A percentile compares a stretch with the other conserved stretches of the same genome.
Evolutionary conservation across 2,329 filamentous ascomycete species (phyloP).

Genomic region (Pezicula carpinea): DNA sequence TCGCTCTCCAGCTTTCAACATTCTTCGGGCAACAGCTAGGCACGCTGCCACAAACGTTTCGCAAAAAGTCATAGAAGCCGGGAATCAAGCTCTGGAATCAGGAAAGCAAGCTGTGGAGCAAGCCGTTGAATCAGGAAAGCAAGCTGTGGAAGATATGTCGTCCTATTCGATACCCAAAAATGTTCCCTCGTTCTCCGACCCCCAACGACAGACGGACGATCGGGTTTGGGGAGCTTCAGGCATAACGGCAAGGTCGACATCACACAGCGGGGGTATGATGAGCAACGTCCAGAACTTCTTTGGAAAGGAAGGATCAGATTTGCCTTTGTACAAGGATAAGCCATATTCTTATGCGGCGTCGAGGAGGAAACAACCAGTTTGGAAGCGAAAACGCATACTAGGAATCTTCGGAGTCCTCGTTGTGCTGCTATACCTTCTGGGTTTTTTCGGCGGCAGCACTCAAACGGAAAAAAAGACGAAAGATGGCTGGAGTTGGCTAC

Average conservation of each 20-base stretch:
- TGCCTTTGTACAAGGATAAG: conserved; percentile 99
- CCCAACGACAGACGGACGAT: conserved; percentile 62
- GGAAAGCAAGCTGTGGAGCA: conserved; percentile 28
- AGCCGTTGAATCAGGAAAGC: conserved; percentile 20
- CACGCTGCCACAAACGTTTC: conserved; percentile 39
- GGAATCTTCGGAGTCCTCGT: conserved; percentile 50
- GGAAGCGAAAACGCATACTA: conserved; percentile 59
- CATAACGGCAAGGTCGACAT: conserved; percentile 34
- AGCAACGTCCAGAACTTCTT: conserved; percentile 60
- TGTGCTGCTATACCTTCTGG: conserved; percentile 64
- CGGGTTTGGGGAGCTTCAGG: conserved; percentile 56
- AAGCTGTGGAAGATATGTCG: conserved; percentile 45
- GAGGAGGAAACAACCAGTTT: conserved; percentile 53
- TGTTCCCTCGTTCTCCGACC: conserved; percentile 63
- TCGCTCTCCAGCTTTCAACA: conserved; percentile 42
- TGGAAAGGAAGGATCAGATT: conserved; percentile 46
- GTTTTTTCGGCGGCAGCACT: conserved; percentile 44
- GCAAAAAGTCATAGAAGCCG: conserved; percentile 44
- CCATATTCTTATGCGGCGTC: conserved; percentile 69
- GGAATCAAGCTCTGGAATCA: conserved; percentile 42
- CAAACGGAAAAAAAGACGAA: conserved; percentile 28
- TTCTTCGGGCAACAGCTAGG: conserved; percentile 44
- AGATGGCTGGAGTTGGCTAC: conserved; percentile 54
- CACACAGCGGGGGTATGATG: conserved; percentile 33
- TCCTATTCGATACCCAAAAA: conserved; percentile 63